These are phyloP conservation scores for Crassisporium funariophilum DNA, from an alignment of 768 basidiomycete species.

Conservation along the genomic window DNA sequence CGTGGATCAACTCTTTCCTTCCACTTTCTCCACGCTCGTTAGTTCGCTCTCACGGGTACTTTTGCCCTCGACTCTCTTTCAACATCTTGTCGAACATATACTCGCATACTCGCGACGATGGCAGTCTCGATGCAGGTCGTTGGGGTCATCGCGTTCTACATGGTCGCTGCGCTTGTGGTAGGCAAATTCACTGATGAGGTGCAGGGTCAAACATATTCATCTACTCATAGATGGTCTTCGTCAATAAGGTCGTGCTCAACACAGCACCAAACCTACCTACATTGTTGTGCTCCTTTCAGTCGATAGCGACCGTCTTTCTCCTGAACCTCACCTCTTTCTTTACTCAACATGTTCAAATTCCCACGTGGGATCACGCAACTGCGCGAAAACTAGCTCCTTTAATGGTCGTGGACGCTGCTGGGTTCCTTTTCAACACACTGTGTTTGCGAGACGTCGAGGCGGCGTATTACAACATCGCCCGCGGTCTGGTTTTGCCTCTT, in stretches of 20 bases:
- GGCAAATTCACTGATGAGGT: slow-evolving; percentile 19
- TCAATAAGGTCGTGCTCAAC: slow-evolving; percentile 41
- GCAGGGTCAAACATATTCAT: neutral
- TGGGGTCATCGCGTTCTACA: slow-evolving; percentile 58
- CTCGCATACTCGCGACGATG: slow-evolving; percentile 2
- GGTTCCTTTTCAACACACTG: slow-evolving; percentile 30
- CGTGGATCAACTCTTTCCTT: no score
- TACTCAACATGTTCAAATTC: slow-evolving; percentile 30
- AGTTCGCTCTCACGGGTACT: no score
- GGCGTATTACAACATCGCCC: slow-evolving; percentile 80
- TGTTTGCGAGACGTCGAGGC: slow-evolving; percentile 60
- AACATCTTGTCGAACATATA: no score
- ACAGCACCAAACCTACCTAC: slow-evolving; percentile 32
- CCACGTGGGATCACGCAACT: slow-evolving; percentile 19
- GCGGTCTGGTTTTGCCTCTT: slow-evolving; percentile 77
- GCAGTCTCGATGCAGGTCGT: slow-evolving; percentile 31
- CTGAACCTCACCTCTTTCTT: no score
- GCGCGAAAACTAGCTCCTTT: slow-evolving; percentile 26
- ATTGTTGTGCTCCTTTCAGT: slow-evolving; percentile 33
- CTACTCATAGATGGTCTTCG: slow-evolving; percentile 70
- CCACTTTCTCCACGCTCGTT: no score
- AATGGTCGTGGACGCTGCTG: slow-evolving; percentile 39
- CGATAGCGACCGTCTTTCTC: slow-evolving; percentile 29
- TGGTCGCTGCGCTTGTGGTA: slow-evolving; percentile 70
- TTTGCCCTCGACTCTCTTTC: no score